These are phyloP conservation scores for Aureobasidium sp. DNA, from an alignment of 2,329 filamentous ascomycete genomes.

Conservation along the genomic window DNA sequence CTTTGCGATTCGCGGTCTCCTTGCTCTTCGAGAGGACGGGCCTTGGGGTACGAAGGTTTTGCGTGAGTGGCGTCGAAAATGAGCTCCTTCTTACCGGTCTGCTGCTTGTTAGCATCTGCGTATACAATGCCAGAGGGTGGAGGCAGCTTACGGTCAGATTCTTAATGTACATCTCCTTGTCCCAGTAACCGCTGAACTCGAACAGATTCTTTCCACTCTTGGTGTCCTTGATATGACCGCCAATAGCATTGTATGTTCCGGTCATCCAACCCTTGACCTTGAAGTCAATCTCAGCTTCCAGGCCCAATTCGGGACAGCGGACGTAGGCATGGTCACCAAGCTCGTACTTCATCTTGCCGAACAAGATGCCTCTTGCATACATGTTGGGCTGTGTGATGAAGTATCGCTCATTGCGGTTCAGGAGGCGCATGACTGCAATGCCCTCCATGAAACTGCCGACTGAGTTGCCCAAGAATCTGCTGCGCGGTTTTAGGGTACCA, in stretches of 20 bases:
- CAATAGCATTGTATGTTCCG: conserved; percentile 93
- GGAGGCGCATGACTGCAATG: conserved; percentile 72
- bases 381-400: conserved; percentile 97
- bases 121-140: not conserved
- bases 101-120: not conserved
- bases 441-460: conserved; percentile 98
- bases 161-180: conserved; percentile 88
- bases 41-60: conserved; percentile 64
- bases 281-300: conserved; percentile 91
- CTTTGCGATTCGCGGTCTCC: conserved; percentile 82
- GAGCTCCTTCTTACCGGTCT: conserved; percentile 83
- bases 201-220: conserved; percentile 80
- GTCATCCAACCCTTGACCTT: conserved; percentile 98
- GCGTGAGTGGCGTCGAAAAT: conserved; percentile 80
- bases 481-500: conserved; percentile 87
- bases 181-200: conserved; percentile 89
- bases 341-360: conserved; percentile 99
- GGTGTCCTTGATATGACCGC: conserved; percentile 81
- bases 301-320: conserved; percentile 75
- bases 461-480: conserved; percentile 93
- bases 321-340: conserved; percentile 93
- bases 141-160: conserved; percentile 64
- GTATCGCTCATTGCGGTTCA: conserved; percentile 85
- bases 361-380: conserved; percentile 94
- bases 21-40: conserved; percentile 76